phyloP scores from a whole-genome alignment of 1,284 basidiomycete genomes.

The Crucibulum parvulum region DNA sequence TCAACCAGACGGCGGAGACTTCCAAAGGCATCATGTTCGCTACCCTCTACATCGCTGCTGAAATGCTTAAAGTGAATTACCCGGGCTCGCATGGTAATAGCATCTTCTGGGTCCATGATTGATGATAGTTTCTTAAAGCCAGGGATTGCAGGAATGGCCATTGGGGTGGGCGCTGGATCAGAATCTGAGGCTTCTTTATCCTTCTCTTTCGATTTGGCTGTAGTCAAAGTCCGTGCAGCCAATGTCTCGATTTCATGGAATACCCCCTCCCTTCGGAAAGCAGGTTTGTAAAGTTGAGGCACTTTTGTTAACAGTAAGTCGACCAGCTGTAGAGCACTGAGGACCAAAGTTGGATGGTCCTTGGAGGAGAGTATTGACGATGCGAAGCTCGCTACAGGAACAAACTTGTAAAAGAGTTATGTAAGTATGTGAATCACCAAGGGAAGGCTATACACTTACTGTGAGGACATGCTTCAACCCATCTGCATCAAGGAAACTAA shows the following conservation, averaged over 20 bases:
- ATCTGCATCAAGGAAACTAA: slow-evolving; percentile 84
- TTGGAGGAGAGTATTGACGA: slow-evolving; percentile 92
- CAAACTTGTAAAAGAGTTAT: slow-evolving; percentile 57
- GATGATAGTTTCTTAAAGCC: slow-evolving; percentile 73
- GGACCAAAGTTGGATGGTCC: slow-evolving; percentile 86
- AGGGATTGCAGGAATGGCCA: slow-evolving; percentile 54
- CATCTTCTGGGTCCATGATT: slow-evolving; percentile 83
- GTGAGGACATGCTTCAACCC: slow-evolving; percentile 79
- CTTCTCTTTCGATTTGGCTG: slow-evolving; percentile 57
- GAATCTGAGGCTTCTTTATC: slow-evolving; percentile 35
- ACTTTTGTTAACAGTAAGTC: slow-evolving; percentile 88
- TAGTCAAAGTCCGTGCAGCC: slow-evolving; percentile 65
- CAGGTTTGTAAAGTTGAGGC: slow-evolving; percentile 82
- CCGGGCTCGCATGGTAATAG: slow-evolving; percentile 87
- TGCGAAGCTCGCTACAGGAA: slow-evolving; percentile 91
- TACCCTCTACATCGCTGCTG: slow-evolving; percentile 61
- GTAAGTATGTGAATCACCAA: background rate
- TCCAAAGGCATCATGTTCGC: slow-evolving; percentile 70
- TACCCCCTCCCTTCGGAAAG: slow-evolving; percentile 92
- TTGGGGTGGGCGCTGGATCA: slow-evolving; percentile 38
- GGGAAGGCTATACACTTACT: slow-evolving; percentile 47
- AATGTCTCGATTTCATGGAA: slow-evolving; percentile 89
- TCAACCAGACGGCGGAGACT: slow-evolving; percentile 72
- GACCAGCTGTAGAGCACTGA: slow-evolving; percentile 89
- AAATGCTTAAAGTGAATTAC: slow-evolving; percentile 86